Conservation (phyloP, 768 basidiomycete genomes). For the Rhizopogon rudus region DNA sequence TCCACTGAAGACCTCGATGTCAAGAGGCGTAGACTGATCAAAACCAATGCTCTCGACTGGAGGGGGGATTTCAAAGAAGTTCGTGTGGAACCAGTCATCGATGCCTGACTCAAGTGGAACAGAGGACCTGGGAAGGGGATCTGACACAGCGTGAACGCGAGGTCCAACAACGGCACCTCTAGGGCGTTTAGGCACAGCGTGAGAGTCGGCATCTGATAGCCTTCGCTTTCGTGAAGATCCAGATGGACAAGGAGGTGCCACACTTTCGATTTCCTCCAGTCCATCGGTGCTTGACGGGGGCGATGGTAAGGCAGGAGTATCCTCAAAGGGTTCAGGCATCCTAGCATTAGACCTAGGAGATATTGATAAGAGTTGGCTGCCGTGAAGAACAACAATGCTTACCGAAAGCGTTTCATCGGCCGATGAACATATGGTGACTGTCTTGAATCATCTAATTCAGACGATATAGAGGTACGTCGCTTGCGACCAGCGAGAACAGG, state of each 20-base stretch:
- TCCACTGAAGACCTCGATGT: slow-evolving; percentile 29
- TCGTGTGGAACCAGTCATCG: slow-evolving; percentile 32
- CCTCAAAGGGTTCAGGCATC: no score
- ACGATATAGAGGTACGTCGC: no score
- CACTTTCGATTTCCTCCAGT: not conserved
- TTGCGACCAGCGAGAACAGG: no score
- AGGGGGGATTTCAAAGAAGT: slow-evolving; percentile 25
- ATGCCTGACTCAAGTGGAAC: slow-evolving; percentile 21
- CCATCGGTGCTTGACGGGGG: not conserved
- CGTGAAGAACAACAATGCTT: no score
- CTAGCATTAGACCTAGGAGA: no score
- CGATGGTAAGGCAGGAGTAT: slow-evolving; percentile 1
- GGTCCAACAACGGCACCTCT: slow-evolving; percentile 12
- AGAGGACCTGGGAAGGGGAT: slow-evolving; percentile 25
- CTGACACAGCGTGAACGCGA: slow-evolving; percentile 22
- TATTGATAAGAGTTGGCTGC: no score
- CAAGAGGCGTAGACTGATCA: slow-evolving; percentile 21
- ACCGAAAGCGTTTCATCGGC: no score
- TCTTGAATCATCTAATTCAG: no score
- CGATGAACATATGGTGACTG: no score
- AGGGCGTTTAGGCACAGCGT: slow-evolving; percentile 23
- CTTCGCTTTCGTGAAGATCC: slow-evolving; percentile 29
- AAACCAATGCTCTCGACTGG: slow-evolving; percentile 16
- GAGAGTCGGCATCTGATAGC: slow-evolving; percentile 27
- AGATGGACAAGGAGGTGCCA: not conserved